Evolutionary conservation across 2,329 filamentous ascomycete genomes (phyloP).

Genomic region (Xylaria sp.): DNA sequence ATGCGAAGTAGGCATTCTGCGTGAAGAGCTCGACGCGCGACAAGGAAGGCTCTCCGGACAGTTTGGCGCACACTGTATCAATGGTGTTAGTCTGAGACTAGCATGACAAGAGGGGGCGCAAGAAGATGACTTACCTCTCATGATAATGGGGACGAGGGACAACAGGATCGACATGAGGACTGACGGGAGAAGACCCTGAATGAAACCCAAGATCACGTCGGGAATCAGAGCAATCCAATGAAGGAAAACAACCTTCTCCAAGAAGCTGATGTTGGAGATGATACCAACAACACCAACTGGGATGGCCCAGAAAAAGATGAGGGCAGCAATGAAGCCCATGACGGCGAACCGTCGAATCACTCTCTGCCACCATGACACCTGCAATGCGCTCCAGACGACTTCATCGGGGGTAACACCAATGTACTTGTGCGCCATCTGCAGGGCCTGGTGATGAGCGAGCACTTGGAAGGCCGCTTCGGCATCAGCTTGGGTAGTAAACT

Average conservation of each 20-base stretch:
- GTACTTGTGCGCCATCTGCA: slow-evolving; percentile 81
- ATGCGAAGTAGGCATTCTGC: slow-evolving; percentile 86
- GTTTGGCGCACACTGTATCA: slow-evolving; percentile 62
- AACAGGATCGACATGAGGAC: slow-evolving; percentile 77
- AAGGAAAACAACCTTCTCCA: slow-evolving; percentile 63
- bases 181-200: slow-evolving; percentile 78
- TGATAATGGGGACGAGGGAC: slow-evolving; percentile 76
- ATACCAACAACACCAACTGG: slow-evolving; percentile 74
- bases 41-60: slow-evolving; percentile 72
- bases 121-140: slow-evolving; percentile 55
- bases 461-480: slow-evolving; percentile 85
- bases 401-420: slow-evolving; percentile 78
- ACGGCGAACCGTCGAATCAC: slow-evolving; percentile 67
- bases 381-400: slow-evolving; percentile 81
- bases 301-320: slow-evolving; percentile 83
- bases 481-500: slow-evolving; percentile 75
- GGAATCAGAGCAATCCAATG: slow-evolving; percentile 69
- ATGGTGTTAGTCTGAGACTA: slow-evolving; percentile 13
- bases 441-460: slow-evolving; percentile 76
- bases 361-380: slow-evolving; percentile 80
- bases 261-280: slow-evolving; percentile 75
- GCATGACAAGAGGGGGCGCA: background rate
- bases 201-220: slow-evolving; percentile 64
- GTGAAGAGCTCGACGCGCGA: slow-evolving; percentile 81
- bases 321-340: slow-evolving; percentile 63